phyloP scores from a whole-genome alignment of 1,139 yeast species.

The Insectozyma bohioensis region DNA sequence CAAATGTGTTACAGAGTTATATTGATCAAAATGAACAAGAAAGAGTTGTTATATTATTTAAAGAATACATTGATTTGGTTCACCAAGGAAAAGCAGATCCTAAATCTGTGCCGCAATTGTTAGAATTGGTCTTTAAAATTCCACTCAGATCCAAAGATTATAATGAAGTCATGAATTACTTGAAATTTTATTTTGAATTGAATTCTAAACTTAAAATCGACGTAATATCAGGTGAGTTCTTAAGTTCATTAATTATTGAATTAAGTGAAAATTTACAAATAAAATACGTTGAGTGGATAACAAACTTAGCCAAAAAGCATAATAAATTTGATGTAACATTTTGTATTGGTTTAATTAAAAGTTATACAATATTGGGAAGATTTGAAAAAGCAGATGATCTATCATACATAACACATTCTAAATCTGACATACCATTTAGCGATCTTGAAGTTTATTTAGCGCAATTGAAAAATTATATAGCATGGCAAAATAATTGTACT shows the following conservation, averaged over 20 bases:
- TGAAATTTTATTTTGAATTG: slow-evolving; percentile 31
- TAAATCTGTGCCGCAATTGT: slow-evolving; percentile 20
- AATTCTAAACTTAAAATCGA: slow-evolving; percentile 17
- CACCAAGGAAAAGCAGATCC: slow-evolving; percentile 3
- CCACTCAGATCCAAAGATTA: slow-evolving; percentile 38
- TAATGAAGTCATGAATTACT: slow-evolving; percentile 37
- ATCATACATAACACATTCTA: slow-evolving; percentile 29
- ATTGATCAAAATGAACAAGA: slow-evolving; percentile 37
- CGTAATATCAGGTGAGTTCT: slow-evolving; percentile 20
- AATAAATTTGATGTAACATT: slow-evolving; percentile 17
- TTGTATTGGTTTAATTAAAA: slow-evolving; percentile 22
- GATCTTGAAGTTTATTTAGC: slow-evolving; percentile 27
- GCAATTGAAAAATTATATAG: slow-evolving; percentile 32
- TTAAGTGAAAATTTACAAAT: slow-evolving; percentile 25
- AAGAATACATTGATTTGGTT: slow-evolving; percentile 14
- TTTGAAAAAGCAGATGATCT: slow-evolving; percentile 33
- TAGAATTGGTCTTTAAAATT: slow-evolving; percentile 40
- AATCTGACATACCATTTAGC: slow-evolving; percentile 29
- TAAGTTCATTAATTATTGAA: slow-evolving; percentile 19
- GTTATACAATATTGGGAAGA: slow-evolving; percentile 31
- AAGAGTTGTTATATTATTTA: slow-evolving; percentile 32
- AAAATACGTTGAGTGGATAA: slow-evolving; percentile 22
- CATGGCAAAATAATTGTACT: slow-evolving; percentile 22
- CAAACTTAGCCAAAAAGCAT: slow-evolving; percentile 19
- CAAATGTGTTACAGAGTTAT: slow-evolving; percentile 1